Evolutionary conservation across 768 basidiomycete species (phyloP).

Genomic region (Neoboletus brunneissimus): DNA sequence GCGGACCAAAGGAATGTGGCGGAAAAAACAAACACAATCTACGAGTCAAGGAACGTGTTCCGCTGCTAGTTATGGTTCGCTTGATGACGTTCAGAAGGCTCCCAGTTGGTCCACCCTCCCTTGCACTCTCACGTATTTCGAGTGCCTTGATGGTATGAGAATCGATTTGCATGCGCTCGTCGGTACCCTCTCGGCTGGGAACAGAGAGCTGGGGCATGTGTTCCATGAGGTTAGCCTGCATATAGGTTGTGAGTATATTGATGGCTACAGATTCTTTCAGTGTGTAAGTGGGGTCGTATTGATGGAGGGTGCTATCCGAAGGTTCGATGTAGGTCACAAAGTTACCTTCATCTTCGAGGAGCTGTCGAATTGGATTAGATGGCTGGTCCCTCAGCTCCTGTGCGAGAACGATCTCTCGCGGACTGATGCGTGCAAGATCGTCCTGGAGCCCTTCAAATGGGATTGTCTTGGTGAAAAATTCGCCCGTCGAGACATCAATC

Average conservation of each 20-base stretch:
- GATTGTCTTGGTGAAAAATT: constrained; percentile 76
- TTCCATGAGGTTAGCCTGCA: constrained; percentile 69
- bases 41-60: constrained; percentile 68
- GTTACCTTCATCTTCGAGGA: constrained; percentile 52
- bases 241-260: constrained; percentile 58
- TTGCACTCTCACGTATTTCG: constrained; percentile 73
- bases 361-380: constrained; percentile 46
- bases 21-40: constrained; percentile 63
- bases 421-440: constrained; percentile 76
- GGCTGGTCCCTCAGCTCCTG: constrained; percentile 34
- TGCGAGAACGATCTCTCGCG: constrained; percentile 78
- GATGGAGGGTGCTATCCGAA: neutral
- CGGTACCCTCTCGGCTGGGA: constrained; percentile 54
- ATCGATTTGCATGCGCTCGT: constrained; percentile 82
- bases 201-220: constrained; percentile 64
- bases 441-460: constrained; percentile 61
- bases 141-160: constrained; percentile 86
- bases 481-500: constrained; percentile 94
- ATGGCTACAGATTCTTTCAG: constrained; percentile 55
- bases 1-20: neutral
- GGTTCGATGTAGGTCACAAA: constrained; percentile 49
- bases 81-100: constrained; percentile 74
- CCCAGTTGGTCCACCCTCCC: constrained; percentile 71
- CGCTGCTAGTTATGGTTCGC: constrained; percentile 74
- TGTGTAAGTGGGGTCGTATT: constrained; percentile 16